Evolutionary conservation across 306 rosid genomes (phyloP).

Genomic region (Canavalia gladiata): DNA sequence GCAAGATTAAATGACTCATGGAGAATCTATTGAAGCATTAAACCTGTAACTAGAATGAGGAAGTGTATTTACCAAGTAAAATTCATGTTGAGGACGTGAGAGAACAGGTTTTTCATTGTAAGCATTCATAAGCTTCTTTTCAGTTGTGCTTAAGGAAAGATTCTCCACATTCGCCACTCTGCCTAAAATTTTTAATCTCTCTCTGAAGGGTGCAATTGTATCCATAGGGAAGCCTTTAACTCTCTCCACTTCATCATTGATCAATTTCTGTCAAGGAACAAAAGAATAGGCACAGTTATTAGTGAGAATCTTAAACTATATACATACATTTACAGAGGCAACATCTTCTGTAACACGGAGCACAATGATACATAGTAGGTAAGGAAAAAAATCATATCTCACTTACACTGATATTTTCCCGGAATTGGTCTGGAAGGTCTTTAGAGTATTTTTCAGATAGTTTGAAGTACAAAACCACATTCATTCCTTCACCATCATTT

Average conservation of each 20-base stretch:
- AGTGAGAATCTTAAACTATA: slow-evolving; percentile 6
- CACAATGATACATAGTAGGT: not conserved
- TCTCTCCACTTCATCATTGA: slow-evolving; percentile 97
- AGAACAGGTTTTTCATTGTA: slow-evolving; percentile 98
- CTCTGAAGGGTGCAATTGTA: slow-evolving; percentile 85
- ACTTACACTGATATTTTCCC: slow-evolving; percentile 80
- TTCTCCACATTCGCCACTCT: slow-evolving; percentile 81
- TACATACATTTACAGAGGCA: slow-evolving; percentile 3
- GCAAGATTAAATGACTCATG: not conserved
- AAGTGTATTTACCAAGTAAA: slow-evolving; percentile 71
- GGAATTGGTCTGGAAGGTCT: slow-evolving; percentile 81
- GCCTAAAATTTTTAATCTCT: slow-evolving; percentile 90
- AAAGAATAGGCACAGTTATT: slow-evolving; percentile 36
- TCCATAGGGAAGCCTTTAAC: slow-evolving; percentile 94
- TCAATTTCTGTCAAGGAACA: slow-evolving; percentile 70
- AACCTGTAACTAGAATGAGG: slow-evolving; percentile 1
- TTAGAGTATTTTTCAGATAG: slow-evolving; percentile 78
- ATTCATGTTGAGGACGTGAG: slow-evolving; percentile 97
- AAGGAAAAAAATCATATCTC: slow-evolving; percentile 7
- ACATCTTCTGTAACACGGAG: slow-evolving; percentile 10
- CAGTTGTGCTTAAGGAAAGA: slow-evolving; percentile 79
- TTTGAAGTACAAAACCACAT: slow-evolving; percentile 85
- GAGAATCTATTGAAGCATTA: not conserved
- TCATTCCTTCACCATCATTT: slow-evolving; percentile 97
- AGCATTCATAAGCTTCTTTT: slow-evolving; percentile 90